Evolutionary conservation across 768 basidiomycete species (phyloP), one percentile per base, ranked within the genome.

Genomic region (Rubroboletus satanas): DNA sequence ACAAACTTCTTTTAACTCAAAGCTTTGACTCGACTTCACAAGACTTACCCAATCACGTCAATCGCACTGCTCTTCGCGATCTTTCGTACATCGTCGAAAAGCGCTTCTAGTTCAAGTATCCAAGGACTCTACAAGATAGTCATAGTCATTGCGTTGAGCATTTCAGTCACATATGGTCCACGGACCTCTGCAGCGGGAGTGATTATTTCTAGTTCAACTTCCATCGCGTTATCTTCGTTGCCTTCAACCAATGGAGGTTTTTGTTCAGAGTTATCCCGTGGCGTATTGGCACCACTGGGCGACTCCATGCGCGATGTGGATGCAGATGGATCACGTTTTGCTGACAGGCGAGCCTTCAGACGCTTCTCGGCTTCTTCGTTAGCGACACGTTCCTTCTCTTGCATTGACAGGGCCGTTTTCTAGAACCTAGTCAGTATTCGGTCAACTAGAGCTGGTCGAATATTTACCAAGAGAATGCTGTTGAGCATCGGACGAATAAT

Each of bases 401-500:
- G 77, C 74, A 82, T 75, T 5, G 77, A 80, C 56, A 87, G 71
- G 21, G 87, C 87, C 23, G 79, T 77, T 55, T 73, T 76, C 87
- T 89, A 59, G 29, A 49, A 38, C 32, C 38, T 12, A 8, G 17
- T 67, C 39, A 57, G 58, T 48, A 45, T 51, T 50, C 32, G 47
- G 23, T 33, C 21, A 29, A 60, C 11, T 31, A 58, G 7, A 38
- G 35, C 11, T 7, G 2, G 31, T 33, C 5, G 12, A 41, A 44
- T 1, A 73, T 79, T 53, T 66, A 87, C 87, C 62, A 89, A 71
- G 44, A 90, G 73, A 29, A 77, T 73, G 9, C 74, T 74, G 58
- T 89, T 83, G 42, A 90, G 75, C 51, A 88, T 85, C 14, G 96
- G 94, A 15, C 97, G 83, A 37, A 92, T 81, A 54, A 98, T 87